Evolutionary conservation across 2,329 filamentous ascomycete genomes (phyloP), one percentile per base, ranked within the genome.

Genomic region (Ascochyta lentis): DNA sequence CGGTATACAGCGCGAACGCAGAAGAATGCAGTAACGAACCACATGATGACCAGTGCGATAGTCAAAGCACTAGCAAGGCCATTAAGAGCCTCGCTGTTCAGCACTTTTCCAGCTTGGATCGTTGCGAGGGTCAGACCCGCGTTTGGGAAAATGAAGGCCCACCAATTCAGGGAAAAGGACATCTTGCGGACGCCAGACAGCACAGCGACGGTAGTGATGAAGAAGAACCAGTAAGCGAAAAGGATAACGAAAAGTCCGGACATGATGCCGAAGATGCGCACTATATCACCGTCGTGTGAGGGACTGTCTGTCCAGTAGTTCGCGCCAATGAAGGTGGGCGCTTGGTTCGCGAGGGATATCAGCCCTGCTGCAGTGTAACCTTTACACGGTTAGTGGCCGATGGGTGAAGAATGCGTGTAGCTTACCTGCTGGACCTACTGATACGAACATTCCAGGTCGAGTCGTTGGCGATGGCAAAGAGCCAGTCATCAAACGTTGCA

Each of bases 141-240:
- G 55, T 89, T 88, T 6, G 86, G 86, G 65, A 89, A 89, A 31
- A 89, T 82, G 70, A 87, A 86, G 6, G 84, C 84, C 86, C 85
- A 89, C 67, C 70, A 73, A 42, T 70, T 71, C 13, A 72, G 54
- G 16, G 68, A 65, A 42, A 73, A 73, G 1, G 56, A 56, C 67
- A 81, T 83, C 12, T 76, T 71, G 15, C 75, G 69, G 9, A 71
- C 57, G 31, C 76, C 72, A 16, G 74, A 27, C 53, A 79, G n/a
- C 9, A 79, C 70, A 3, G 73, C 70, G 0, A 80, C 58, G 1
- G 70, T 72, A 0, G 73, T 73, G 48, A 81, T 76, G 61, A 75
- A 77, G 66, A 81, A 82, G 67, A 82, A 82, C 78, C 81, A 83
- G 44, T 82, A 77, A 4, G 78, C 76, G 35, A 83, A 77, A 0